Conservation (phyloP, 306 rosid species). For the Hippophae rhamnoides region DNA sequence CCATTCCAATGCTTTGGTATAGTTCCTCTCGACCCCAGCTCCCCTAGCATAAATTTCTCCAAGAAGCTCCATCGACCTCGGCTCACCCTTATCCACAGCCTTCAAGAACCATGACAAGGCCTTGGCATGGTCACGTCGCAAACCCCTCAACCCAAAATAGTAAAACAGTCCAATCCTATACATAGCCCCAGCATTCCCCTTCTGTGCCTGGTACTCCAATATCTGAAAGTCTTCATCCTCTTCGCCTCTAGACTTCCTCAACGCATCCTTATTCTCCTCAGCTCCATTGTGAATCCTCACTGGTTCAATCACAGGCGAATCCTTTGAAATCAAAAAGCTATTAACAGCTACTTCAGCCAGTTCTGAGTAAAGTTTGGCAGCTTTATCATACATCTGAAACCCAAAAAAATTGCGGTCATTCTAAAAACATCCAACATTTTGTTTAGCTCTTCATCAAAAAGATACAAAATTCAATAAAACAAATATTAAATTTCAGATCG, state of each 20-base stretch:
- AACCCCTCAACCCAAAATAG: constrained; percentile 88
- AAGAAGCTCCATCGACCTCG: constrained; percentile 86
- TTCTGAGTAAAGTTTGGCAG: constrained; percentile 74
- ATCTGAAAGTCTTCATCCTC: constrained; percentile 94
- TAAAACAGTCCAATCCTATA: constrained; percentile 88
- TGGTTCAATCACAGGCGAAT: constrained; percentile 82
- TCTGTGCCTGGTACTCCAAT: constrained; percentile 90
- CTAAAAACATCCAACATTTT: background rate
- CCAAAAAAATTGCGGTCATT: background rate
- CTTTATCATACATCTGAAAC: constrained; percentile 71
- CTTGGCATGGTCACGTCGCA: constrained; percentile 82
- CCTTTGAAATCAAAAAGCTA: constrained; percentile 73
- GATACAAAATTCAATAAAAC: background rate
- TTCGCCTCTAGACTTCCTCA: constrained; percentile 83
- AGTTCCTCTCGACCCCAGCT: constrained; percentile 90
- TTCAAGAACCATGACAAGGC: constrained; percentile 80
- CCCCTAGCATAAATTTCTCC: constrained; percentile 97
- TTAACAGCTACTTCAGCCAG: constrained; percentile 85
- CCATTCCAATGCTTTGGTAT: constrained; percentile 88
- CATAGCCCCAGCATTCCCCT: constrained; percentile 91
- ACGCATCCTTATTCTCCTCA: constrained; percentile 90
- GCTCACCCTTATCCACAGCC: constrained; percentile 94
- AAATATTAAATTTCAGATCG: background rate
- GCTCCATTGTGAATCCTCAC: constrained; percentile 83
- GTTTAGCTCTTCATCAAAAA: constrained; percentile 9